phyloP scores from a whole-genome alignment of 495 filamentous ascomycete species.

The Elasticomyces elasticus region DNA sequence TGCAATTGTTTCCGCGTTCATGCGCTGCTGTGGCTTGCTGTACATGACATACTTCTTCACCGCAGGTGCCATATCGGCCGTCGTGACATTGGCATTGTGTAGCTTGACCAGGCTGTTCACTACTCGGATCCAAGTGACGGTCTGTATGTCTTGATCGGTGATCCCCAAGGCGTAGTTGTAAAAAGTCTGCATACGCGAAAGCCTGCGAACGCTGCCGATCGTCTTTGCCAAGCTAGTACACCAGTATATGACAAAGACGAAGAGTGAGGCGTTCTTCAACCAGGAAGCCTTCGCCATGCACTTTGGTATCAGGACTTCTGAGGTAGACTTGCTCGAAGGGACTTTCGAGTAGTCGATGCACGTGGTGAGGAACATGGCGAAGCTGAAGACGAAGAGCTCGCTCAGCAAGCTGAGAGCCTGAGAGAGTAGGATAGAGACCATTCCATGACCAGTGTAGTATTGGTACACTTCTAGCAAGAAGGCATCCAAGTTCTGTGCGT shows the following conservation, averaged over 20 bases:
- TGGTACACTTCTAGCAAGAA: conserved; percentile 86
- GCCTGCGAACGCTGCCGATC: conserved; percentile 61
- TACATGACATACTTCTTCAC: conserved; percentile 53
- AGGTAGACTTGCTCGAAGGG: conserved; percentile 60
- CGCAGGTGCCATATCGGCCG: conserved; percentile 53
- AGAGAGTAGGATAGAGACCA: conserved; percentile 78
- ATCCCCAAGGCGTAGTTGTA: conserved; percentile 78
- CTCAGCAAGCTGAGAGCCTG: conserved; percentile 64
- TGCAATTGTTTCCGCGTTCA: conserved; percentile 95
- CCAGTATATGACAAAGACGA: conserved; percentile 83
- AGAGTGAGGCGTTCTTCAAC: conserved; percentile 62
- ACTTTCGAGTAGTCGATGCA: conserved; percentile 78
- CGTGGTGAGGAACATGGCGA: conserved; percentile 74
- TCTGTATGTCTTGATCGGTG: conserved; percentile 87
- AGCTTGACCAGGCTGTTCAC: conserved; percentile 81
- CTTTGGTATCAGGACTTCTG: conserved; percentile 66
- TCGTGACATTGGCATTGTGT: conserved; percentile 76
- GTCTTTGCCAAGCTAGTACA: conserved; percentile 67
- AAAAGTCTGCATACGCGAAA: conserved; percentile 77
- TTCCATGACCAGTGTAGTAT: conserved; percentile 76
- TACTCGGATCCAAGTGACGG: conserved; percentile 89
- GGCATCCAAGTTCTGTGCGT: conserved; percentile 81
- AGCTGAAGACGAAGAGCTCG: conserved; percentile 69
- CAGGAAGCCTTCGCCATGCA: conserved; percentile 44
- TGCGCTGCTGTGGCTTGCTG: conserved; percentile 82